Conservation (phyloP, 441 rosid genomes). For the Manihot esculenta region DNA sequence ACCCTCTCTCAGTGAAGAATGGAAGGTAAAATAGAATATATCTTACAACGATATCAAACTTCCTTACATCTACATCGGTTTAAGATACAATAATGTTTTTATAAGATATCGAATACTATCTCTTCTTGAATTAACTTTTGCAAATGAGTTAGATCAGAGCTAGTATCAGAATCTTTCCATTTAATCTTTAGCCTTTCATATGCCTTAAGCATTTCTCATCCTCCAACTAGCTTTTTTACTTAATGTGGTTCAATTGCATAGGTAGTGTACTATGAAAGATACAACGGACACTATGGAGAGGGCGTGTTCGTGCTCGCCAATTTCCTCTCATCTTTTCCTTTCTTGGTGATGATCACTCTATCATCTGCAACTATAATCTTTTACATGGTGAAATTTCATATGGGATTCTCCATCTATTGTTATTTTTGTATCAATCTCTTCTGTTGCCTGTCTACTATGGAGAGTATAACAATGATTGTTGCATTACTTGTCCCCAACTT, state of each 20-base stretch:
- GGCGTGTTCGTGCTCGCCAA: constrained; percentile 62
- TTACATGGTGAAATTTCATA: constrained; percentile 61
- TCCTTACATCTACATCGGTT: no score
- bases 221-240: no score
- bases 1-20: constrained; percentile 28
- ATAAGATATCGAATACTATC: no score
- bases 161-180: no score
- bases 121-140: no score
- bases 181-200: no score
- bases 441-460: constrained; percentile 55
- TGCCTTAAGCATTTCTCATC: no score
- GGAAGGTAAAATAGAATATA: constrained; percentile 20
- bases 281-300: constrained; percentile 66
- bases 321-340: constrained; percentile 71
- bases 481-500: constrained; percentile 77
- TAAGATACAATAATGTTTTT: no score
- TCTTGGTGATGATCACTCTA: constrained; percentile 40
- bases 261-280: constrained; percentile 60
- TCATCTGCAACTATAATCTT: constrained; percentile 53
- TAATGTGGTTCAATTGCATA: constrained; percentile 18
- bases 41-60: no score
- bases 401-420: constrained; percentile 51
- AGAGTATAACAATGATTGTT: constrained; percentile 74
- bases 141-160: no score
- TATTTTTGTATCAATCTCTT: constrained; percentile 61